Conservation (phyloP, 1,284 basidiomycete species). For the Sanguinoderma infundibulare region DNA sequence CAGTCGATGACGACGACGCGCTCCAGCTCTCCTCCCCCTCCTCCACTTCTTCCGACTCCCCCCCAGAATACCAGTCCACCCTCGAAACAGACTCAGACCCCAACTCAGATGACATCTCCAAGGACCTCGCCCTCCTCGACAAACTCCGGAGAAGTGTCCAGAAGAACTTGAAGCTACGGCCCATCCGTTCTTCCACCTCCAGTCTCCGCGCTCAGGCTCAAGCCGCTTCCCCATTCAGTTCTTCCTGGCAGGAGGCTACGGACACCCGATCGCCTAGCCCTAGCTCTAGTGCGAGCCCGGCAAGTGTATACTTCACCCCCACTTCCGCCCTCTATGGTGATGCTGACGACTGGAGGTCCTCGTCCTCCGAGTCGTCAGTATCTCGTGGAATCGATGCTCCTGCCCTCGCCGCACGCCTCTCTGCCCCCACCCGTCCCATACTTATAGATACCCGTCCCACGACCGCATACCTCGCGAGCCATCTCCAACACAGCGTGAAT, state of each 20-base stretch:
- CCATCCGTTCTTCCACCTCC: slow-evolving; percentile 56
- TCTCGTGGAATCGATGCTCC: slow-evolving; percentile 51
- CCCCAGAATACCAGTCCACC: slow-evolving; percentile 30
- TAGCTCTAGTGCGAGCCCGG: slow-evolving; percentile 50
- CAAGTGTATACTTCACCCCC: slow-evolving; percentile 66
- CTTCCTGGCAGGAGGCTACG: slow-evolving; percentile 31
- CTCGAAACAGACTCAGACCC: slow-evolving; percentile 35
- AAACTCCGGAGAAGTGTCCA: slow-evolving; percentile 69
- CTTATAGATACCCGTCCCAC: slow-evolving; percentile 82
- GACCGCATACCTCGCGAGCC: slow-evolving; percentile 63
- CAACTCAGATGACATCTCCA: slow-evolving; percentile 56
- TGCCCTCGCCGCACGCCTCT: slow-evolving; percentile 54
- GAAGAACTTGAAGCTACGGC: slow-evolving; percentile 75
- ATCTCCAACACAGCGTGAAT: slow-evolving; percentile 73
- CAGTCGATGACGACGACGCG: slow-evolving; percentile 31
- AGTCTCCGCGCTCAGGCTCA: slow-evolving; percentile 23
- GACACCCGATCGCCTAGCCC: slow-evolving; percentile 49
- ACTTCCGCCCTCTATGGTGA: slow-evolving; percentile 41
- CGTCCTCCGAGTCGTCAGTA: slow-evolving; percentile 29
- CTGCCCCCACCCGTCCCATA: slow-evolving; percentile 58
- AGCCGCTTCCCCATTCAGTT: slow-evolving; percentile 36
- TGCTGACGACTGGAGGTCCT: slow-evolving; percentile 29
- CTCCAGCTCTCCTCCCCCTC: slow-evolving; percentile 33
- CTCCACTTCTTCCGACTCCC: slow-evolving; percentile 40
- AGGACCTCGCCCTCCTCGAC: slow-evolving; percentile 68